Evolutionary conservation across 495 filamentous ascomycete genomes (phyloP).

Genomic region (Sabuloglossum arenarium): DNA sequence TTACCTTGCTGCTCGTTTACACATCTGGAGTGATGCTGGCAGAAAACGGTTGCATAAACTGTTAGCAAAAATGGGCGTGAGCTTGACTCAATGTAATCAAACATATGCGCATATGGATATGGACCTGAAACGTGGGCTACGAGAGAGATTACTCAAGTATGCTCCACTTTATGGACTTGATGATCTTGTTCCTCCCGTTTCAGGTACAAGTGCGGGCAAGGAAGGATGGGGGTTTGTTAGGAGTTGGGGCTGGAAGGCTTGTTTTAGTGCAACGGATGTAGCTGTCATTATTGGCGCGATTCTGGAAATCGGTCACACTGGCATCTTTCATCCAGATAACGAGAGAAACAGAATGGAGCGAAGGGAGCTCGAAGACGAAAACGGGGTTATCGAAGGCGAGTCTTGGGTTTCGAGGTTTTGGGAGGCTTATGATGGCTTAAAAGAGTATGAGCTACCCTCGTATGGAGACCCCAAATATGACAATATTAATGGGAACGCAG

Average conservation of each 20-base stretch:
- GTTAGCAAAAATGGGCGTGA: conserved; percentile 94
- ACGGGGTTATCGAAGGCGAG: conserved; percentile 55
- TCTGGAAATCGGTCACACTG: conserved; percentile 62
- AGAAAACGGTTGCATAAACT: conserved; percentile 86
- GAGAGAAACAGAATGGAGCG: conserved; percentile 11
- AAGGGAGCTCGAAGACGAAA: conserved; percentile 41
- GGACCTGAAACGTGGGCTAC: conserved; percentile 74
- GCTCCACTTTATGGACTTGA: conserved; percentile 81
- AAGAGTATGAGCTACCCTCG: conserved; percentile 29
- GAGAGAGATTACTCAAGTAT: conserved; percentile 72
- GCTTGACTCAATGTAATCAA: conserved; percentile 79
- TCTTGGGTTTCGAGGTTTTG: conserved; percentile 67
- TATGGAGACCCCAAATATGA: background rate
- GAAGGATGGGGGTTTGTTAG: conserved; percentile 94
- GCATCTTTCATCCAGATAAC: conserved; percentile 13
- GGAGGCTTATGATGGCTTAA: conserved; percentile 59
- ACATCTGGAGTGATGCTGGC: conserved; percentile 84
- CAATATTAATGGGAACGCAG: conserved; percentile 14
- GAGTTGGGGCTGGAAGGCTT: conserved; percentile 91
- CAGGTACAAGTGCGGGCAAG: conserved; percentile 34
- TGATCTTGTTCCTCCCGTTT: conserved; percentile 56
- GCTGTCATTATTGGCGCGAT: conserved; percentile 78
- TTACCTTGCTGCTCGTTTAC: conserved; percentile 77
- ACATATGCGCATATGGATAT: conserved; percentile 98
- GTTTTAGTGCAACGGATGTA: conserved; percentile 76